Evolutionary conservation across 208 protist genomes (phyloP).

Genomic region (Leishmania tarentolae): DNA sequence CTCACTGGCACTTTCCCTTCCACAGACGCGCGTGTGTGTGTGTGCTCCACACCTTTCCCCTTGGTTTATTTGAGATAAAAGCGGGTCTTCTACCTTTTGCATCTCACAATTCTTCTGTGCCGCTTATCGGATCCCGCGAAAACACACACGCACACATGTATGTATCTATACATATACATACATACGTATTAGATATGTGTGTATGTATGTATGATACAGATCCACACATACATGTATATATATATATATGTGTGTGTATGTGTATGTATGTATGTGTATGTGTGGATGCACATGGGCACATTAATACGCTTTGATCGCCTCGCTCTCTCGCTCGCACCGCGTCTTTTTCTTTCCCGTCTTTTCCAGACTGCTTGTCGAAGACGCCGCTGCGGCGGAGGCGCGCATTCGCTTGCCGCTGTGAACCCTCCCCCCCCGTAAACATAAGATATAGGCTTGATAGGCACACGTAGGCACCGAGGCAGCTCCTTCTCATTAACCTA

Average conservation of each 20-base stretch:
- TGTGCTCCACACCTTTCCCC: no score
- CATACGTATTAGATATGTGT: neutral
- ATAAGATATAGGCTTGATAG: neutral
- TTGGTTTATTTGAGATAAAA: no score
- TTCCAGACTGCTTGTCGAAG: neutral
- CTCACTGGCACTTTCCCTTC: no score
- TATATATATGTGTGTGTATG: neutral
- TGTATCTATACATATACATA: neutral
- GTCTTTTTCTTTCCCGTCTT: neutral
- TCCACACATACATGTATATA: neutral
- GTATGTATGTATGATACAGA: neutral
- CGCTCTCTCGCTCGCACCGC: neutral
- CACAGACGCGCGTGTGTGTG: no score
- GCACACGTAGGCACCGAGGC: neutral
- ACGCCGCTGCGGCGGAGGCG: no score
- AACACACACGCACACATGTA: no score
- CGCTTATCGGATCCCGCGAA: no score
- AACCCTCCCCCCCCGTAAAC: neutral
- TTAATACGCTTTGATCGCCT: no score
- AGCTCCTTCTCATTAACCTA: neutral
- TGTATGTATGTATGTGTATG: neutral
- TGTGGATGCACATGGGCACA: neutral
- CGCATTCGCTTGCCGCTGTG: no score
- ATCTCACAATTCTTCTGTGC: no score
- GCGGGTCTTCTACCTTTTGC: no score